These are phyloP conservation scores for Malassezia nana DNA, from an alignment of 1,284 basidiomycete species.

Conservation along the genomic window DNA sequence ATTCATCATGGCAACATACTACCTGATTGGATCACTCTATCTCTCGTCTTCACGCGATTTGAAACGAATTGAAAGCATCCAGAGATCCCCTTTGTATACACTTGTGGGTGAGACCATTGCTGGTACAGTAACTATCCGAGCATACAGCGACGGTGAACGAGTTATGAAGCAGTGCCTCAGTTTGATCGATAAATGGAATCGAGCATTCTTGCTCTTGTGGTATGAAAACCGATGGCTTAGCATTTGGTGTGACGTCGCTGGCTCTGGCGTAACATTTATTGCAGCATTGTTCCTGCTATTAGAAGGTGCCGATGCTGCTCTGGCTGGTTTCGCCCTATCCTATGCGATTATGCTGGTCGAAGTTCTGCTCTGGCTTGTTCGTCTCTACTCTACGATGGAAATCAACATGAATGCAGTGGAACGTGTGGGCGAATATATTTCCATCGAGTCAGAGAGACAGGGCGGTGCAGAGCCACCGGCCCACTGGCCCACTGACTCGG, in stretches of 20 bases:
- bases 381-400: conserved; percentile 43
- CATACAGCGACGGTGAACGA: conserved; percentile 69
- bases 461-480: conserved; percentile 40
- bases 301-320: conserved; percentile 39
- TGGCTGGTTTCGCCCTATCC: conserved; percentile 37
- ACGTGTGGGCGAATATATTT: conserved; percentile 45
- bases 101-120: conserved; percentile 56
- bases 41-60: conserved; percentile 23
- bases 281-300: conserved; percentile 54
- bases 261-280: conserved; percentile 36
- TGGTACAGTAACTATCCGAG: conserved; percentile 69
- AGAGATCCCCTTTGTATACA: conserved; percentile 27
- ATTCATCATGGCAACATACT: conserved; percentile 18
- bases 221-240: conserved; percentile 54
- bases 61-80: conserved; percentile 27
- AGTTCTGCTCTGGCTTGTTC: conserved; percentile 51
- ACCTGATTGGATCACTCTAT: conserved; percentile 24
- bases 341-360: conserved; percentile 56
- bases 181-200: conserved; percentile 51
- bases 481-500: conserved; percentile 44
- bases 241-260: conserved; percentile 43
- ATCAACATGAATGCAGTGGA: conserved; percentile 49
- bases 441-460: conserved; percentile 31
- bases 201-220: conserved; percentile 50
- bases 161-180: conserved; percentile 50